Conservation (phyloP, 768 basidiomycete genomes). For the Suillus weaverae region DNA sequence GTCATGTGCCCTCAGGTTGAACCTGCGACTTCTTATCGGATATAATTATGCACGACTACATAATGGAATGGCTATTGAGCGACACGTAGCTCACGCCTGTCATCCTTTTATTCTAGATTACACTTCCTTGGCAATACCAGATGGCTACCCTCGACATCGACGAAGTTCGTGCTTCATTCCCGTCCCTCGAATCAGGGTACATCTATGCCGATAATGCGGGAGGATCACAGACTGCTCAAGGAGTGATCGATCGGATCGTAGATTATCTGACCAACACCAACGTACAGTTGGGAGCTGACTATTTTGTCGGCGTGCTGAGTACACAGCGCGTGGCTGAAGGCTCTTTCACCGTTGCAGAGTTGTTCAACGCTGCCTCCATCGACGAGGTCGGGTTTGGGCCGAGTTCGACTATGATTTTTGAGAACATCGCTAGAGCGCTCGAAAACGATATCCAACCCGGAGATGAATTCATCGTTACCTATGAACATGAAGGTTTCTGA, state of each 20-base stretch:
- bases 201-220: constrained; percentile 79
- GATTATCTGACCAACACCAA: constrained; percentile 75
- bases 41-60: background rate
- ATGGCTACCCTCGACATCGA: constrained; percentile 44
- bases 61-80: background rate
- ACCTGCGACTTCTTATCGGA: background rate
- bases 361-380: constrained; percentile 63
- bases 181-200: constrained; percentile 55
- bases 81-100: background rate
- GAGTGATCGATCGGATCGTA: constrained; percentile 56
- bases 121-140: background rate
- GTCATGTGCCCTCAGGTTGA: background rate
- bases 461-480: constrained; percentile 78
- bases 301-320: constrained; percentile 54
- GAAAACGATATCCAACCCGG: constrained; percentile 53
- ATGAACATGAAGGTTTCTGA: constrained; percentile 71
- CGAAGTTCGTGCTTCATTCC: constrained; percentile 60
- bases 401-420: constrained; percentile 67
- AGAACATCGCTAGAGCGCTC: constrained; percentile 65
- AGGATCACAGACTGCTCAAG: constrained; percentile 61
- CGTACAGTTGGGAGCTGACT: constrained; percentile 72
- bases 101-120: background rate
- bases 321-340: constrained; percentile 54
- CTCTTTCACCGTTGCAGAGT: constrained; percentile 48
- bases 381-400: constrained; percentile 68